phyloP scores from a whole-genome alignment of 805 yeast species.

The Metschnikowia bowlesiae region DNA sequence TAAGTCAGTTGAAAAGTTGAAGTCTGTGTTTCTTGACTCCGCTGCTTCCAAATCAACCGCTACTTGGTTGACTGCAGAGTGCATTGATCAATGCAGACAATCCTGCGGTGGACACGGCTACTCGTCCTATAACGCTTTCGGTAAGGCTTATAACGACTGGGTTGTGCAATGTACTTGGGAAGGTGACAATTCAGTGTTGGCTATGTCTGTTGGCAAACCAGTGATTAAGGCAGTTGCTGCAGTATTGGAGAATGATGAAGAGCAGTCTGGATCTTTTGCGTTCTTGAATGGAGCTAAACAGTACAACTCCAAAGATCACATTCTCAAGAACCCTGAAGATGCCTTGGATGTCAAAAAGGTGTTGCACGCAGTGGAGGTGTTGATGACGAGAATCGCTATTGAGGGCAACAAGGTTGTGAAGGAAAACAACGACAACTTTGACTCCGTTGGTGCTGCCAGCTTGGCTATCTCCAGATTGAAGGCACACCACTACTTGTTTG shows the following conservation, averaged over 20 bases:
- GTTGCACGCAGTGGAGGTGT: constrained; percentile 16
- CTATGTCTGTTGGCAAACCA: constrained; percentile 21
- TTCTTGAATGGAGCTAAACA: constrained; percentile 17
- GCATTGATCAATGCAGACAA: constrained; percentile 20
- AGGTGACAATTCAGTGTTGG: constrained; percentile 21
- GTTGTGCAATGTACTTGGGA: constrained; percentile 23
- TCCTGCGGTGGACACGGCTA: constrained; percentile 22
- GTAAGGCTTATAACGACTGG: constrained; percentile 20
- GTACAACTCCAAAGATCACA: constrained; percentile 11
- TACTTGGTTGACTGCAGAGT: constrained; percentile 22
- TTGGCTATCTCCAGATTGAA: constrained; percentile 19
- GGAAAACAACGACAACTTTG: constrained; percentile 16
- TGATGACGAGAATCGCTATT: constrained; percentile 19
- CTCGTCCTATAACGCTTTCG: constrained; percentile 19
- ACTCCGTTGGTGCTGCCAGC: constrained; percentile 18
- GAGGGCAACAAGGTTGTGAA: constrained; percentile 15
- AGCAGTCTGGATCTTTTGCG: constrained; percentile 15
- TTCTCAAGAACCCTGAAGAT: constrained; percentile 9
- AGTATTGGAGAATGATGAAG: constrained; percentile 14
- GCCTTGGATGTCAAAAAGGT: constrained; percentile 13
- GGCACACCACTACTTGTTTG: constrained; percentile 19
- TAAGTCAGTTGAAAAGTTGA: constrained; percentile 12
- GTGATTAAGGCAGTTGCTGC: constrained; percentile 14
- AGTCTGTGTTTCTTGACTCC: constrained; percentile 18
- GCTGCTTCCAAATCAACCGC: constrained; percentile 18